phyloP scores from a whole-genome alignment of 148 eudicot species.

The Camellia japonica region DNA sequence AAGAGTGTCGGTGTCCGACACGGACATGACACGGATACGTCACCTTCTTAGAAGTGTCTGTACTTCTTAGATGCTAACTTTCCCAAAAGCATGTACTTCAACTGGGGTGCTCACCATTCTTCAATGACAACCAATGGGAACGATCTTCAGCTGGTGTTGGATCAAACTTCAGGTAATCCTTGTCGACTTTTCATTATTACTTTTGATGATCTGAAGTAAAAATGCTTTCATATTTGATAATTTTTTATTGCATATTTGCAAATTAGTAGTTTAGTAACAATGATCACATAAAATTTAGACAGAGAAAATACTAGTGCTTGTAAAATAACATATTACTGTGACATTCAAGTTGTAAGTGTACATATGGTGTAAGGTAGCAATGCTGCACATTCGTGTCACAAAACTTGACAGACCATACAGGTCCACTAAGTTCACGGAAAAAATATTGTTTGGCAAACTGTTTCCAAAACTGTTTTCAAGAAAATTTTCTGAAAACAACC shows the following conservation, averaged over 20 bases:
- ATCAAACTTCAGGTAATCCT: slow-evolving; percentile 42
- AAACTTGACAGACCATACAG: background rate
- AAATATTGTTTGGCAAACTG: too few species aligned
- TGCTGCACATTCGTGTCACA: background rate
- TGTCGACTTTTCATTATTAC: background rate
- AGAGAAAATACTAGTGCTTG: background rate
- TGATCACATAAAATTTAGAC: background rate
- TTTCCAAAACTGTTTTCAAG: too few species aligned
- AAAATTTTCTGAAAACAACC: too few species aligned
- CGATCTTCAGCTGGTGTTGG: slow-evolving; percentile 35
- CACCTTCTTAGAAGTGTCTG: too few species aligned
- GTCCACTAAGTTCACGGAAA: too few species aligned
- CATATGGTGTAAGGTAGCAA: background rate
- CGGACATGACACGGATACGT: too few species aligned
- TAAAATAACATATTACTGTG: background rate
- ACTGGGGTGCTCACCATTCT: slow-evolving; percentile 46
- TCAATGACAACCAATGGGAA: slow-evolving; percentile 26
- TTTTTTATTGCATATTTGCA: background rate
- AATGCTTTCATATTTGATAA: background rate
- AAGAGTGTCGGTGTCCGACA: too few species aligned
- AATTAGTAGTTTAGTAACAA: background rate
- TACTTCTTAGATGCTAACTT: background rate
- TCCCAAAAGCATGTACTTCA: slow-evolving; percentile 25
- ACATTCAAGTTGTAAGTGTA: background rate
- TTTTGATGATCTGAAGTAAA: background rate